Conservation (phyloP, 1,284 basidiomycete species). For the Lentinula novae-zelandiae region DNA sequence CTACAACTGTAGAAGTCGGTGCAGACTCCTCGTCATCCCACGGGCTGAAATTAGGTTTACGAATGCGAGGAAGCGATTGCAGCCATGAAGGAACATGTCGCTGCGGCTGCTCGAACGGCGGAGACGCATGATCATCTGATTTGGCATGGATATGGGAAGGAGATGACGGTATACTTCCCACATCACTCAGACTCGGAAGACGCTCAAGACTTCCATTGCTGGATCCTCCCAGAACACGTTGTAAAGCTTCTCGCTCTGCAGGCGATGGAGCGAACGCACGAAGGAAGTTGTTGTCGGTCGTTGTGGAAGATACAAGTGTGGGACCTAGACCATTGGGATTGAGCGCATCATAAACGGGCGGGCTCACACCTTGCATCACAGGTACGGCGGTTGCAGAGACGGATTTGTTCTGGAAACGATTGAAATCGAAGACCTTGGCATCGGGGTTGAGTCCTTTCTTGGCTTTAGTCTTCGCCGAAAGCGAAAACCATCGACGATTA, state of each 20-base stretch:
- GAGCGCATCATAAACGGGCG: conserved; percentile 43
- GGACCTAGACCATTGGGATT: conserved; percentile 52
- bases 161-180: conserved; percentile 62
- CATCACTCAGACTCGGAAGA: conserved; percentile 67
- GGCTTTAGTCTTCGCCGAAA: conserved; percentile 37
- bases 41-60: conserved; percentile 61
- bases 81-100: conserved; percentile 52
- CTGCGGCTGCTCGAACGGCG: conserved; percentile 22
- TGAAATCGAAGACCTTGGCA: conserved; percentile 73
- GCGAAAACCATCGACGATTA: conserved; percentile 50
- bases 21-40: conserved; percentile 58
- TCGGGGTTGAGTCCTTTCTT: conserved; percentile 77
- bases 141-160: conserved; percentile 44
- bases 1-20: neutral
- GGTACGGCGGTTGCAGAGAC: conserved; percentile 13
- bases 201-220: conserved; percentile 70
- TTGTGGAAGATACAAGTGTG: conserved; percentile 32
- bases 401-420: conserved; percentile 19
- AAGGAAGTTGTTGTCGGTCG: conserved; percentile 47
- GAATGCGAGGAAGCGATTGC: conserved; percentile 46
- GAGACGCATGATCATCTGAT: conserved; percentile 4
- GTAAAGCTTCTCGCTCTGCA: conserved; percentile 75
- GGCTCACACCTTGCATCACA: conserved; percentile 13
- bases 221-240: conserved; percentile 64
- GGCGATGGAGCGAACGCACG: conserved; percentile 81